A percentile compares a stretch with the other conserved stretches of the same genome.
Evolutionary conservation across 345 rosid species (phyloP).

Genomic region (Linum trigynum): DNA sequence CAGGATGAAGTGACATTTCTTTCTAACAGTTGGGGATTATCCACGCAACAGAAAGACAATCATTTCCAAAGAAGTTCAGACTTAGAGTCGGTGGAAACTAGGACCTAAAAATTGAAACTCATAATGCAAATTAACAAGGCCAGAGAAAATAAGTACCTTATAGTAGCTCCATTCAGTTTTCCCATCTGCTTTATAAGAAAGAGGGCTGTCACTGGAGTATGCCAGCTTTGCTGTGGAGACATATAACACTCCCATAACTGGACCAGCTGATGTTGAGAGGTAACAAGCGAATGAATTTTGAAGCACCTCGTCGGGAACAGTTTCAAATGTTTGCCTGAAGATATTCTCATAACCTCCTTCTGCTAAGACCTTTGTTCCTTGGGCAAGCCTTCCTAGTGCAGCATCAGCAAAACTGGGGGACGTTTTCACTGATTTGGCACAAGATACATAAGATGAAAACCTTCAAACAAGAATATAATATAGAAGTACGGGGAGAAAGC

Average conservation of each 20-base stretch:
- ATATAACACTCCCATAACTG: constrained; percentile 83
- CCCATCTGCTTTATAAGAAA: constrained; percentile 66
- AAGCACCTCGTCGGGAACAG: constrained; percentile 67
- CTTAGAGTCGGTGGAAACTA: too few relatives aligned
- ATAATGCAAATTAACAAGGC: not conserved
- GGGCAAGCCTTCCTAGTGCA: constrained; percentile 83
- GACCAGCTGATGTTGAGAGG: constrained; percentile 95
- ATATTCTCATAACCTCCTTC: constrained; percentile 96
- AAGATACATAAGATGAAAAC: not conserved
- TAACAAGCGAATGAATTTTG: constrained; percentile 75
- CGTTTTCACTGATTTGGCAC: constrained; percentile 57
- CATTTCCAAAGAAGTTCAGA: too few relatives aligned
- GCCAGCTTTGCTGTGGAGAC: constrained; percentile 73
- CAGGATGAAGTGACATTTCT: too few relatives aligned
- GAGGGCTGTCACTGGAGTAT: constrained; percentile 73
- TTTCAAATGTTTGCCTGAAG: constrained; percentile 66
- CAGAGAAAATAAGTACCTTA: constrained; percentile 41
- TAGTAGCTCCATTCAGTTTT: constrained; percentile 75
- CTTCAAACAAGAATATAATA: not conserved
- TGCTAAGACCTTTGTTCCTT: constrained; percentile 80
- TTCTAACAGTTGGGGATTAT: too few relatives aligned
- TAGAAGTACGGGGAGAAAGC: not conserved
- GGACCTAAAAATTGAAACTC: too few relatives aligned
- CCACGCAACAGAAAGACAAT: too few relatives aligned
- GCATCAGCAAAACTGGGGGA: constrained; percentile 91